phyloP scores from a whole-genome alignment of 2,329 filamentous ascomycete species.

The Epichloe festucae region DNA sequence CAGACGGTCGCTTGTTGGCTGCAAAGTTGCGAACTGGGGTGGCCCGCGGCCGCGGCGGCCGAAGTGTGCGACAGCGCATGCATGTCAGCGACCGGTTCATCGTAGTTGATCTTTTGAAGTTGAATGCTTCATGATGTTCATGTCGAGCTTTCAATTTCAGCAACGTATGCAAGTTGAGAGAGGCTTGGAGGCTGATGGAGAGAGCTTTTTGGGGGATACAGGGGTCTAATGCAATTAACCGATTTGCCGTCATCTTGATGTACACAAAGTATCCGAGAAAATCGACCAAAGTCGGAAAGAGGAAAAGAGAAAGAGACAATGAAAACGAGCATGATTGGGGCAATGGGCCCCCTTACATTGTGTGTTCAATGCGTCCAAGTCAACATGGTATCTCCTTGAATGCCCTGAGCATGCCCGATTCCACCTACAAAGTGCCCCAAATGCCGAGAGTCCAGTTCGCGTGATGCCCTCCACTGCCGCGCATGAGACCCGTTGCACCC shows the following conservation, averaged over 20 bases:
- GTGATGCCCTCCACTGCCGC: constrained; percentile 24
- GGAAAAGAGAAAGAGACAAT: background rate
- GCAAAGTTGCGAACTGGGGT: constrained; percentile 12
- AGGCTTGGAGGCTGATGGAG: constrained; percentile 2
- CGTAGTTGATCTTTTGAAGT: constrained; percentile 8
- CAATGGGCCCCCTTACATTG: too few relatives aligned
- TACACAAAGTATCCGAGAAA: too few relatives aligned
- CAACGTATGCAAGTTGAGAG: constrained; percentile 4
- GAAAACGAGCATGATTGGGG: too few relatives aligned
- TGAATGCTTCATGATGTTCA: background rate
- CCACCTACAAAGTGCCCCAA: constrained; percentile 40
- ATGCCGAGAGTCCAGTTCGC: constrained; percentile 48
- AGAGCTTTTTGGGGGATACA: background rate
- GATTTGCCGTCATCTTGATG: background rate
- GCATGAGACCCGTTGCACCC: constrained; percentile 37
- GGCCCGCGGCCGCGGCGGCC: background rate
- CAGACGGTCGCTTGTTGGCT: constrained; percentile 41
- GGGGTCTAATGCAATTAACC: constrained; percentile 6
- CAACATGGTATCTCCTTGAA: background rate
- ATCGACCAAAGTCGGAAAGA: background rate
- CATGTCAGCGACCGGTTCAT: constrained; percentile 20
- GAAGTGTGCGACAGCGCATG: constrained; percentile 12
- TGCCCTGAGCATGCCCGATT: background rate
- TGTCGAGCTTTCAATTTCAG: background rate
- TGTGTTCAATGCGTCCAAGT: background rate